A percentile compares a stretch with the other conserved stretches of the same genome.
Evolutionary conservation across 176 grass and related monocot genomes (phyloP).

Genomic region (Phoenix roebelenii): DNA sequence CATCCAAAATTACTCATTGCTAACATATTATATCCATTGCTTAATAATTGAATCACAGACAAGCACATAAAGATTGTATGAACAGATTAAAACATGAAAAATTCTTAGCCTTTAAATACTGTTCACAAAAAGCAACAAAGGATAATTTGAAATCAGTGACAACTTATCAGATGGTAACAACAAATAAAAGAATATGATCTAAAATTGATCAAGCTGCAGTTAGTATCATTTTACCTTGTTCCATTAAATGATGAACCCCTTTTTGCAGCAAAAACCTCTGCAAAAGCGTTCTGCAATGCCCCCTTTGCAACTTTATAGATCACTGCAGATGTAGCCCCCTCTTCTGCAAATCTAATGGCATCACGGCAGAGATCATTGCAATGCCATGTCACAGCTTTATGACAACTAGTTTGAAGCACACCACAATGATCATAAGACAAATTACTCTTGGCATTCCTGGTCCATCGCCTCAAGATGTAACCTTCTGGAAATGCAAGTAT

Average conservation of each 20-base stretch:
- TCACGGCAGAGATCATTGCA: slow-evolving; percentile 52
- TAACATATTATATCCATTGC: no score
- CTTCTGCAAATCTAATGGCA: slow-evolving; percentile 46
- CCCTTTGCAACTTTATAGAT: slow-evolving; percentile 47
- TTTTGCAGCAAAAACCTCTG: slow-evolving; percentile 35
- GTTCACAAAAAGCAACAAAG: neutral
- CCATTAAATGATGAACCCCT: slow-evolving; percentile 13
- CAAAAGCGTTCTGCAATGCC: slow-evolving; percentile 39
- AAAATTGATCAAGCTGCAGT: neutral
- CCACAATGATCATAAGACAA: slow-evolving; percentile 8
- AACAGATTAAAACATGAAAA: no score
- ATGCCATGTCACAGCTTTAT: slow-evolving; percentile 23
- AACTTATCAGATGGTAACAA: neutral
- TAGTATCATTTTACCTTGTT: slow-evolving; percentile 13
- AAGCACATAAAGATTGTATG: no score
- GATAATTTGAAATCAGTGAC: neutral
- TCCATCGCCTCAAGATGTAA: slow-evolving; percentile 44
- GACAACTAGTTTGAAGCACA: slow-evolving; percentile 12
- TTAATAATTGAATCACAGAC: no score
- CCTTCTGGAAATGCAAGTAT: slow-evolving; percentile 27
- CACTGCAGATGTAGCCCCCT: slow-evolving; percentile 31
- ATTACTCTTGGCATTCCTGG: slow-evolving; percentile 37
- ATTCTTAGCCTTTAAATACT: no score
- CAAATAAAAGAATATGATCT: neutral
- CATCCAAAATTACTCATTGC: no score